phyloP scores from a whole-genome alignment of 1,139 yeast species.

The Hansenula sp. region DNA sequence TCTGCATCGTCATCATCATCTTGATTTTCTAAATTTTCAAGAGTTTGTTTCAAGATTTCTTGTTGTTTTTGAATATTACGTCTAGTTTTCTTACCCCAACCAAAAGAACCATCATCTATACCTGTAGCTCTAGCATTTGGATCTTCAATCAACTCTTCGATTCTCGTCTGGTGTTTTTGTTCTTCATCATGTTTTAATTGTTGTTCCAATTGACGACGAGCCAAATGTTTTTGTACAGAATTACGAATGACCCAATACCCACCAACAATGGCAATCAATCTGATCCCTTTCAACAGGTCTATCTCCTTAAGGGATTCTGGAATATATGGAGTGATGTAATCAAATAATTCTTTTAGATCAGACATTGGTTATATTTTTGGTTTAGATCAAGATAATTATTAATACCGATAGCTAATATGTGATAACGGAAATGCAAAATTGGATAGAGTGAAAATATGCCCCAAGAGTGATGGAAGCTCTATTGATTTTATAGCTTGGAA shows the following conservation, averaged over 20 bases:
- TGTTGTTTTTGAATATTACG: constrained; percentile 50
- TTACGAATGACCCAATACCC: constrained; percentile 41
- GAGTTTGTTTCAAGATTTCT: constrained; percentile 44
- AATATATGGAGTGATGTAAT: constrained; percentile 6
- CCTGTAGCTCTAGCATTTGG: constrained; percentile 27
- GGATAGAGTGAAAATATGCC: too few species aligned
- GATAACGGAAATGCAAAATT: too few species aligned
- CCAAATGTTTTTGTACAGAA: constrained; percentile 35
- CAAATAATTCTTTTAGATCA: too few species aligned
- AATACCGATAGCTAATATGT: too few species aligned
- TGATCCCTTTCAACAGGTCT: constrained; percentile 30
- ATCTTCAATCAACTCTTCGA: constrained; percentile 36
- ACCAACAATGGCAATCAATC: constrained; percentile 39
- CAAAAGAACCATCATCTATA: constrained; percentile 48
- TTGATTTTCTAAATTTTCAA: constrained; percentile 38
- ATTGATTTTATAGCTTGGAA: too few species aligned
- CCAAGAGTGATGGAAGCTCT: too few species aligned
- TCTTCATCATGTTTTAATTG: constrained; percentile 45
- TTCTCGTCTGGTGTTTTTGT: constrained; percentile 29
- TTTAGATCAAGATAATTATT: too few species aligned
- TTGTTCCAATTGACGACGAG: constrained; percentile 45
- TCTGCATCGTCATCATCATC: constrained; percentile 62
- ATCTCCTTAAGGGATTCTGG: constrained; percentile 21
- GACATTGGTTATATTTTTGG: too few species aligned
- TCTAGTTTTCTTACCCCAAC: constrained; percentile 79